These are phyloP conservation scores for Amanita rubescens DNA, from an alignment of 768 basidiomycete genomes.

Conservation along the genomic window DNA sequence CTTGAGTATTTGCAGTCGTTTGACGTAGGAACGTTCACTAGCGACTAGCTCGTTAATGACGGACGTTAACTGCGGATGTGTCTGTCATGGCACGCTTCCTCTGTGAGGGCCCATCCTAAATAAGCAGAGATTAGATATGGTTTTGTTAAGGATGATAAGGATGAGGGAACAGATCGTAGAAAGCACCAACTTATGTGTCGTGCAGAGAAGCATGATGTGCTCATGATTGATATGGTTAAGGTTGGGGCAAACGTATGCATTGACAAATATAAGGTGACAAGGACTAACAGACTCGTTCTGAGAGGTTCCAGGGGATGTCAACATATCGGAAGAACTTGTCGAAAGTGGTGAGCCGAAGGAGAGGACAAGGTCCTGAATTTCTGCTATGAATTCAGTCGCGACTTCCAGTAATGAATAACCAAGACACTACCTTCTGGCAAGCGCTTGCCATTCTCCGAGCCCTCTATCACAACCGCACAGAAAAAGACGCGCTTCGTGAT, in stretches of 20 bases:
- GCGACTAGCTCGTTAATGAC: conserved; percentile 81
- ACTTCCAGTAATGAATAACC: conserved; percentile 5
- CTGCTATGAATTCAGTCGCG: conserved; percentile 28
- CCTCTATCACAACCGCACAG: conserved; percentile 86
- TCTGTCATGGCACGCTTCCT: conserved; percentile 59
- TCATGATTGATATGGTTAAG: neutral
- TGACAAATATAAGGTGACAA: neutral
- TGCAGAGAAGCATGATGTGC: neutral
- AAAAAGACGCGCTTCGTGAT: conserved; percentile 80
- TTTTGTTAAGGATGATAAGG: neutral
- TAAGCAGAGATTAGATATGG: neutral
- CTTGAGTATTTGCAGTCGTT: conserved; percentile 75
- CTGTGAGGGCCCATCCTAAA: conserved; percentile 33
- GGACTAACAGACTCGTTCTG: conserved; percentile 37
- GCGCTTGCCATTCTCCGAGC: conserved; percentile 60
- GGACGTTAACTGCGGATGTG: conserved; percentile 56
- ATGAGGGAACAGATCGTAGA: neutral
- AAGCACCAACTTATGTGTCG: conserved; percentile 5
- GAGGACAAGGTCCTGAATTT: conserved; percentile 71
- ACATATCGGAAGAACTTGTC: conserved; percentile 40
- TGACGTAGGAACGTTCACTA: conserved; percentile 87
- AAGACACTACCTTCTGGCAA: conserved; percentile 52
- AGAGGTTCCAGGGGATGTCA: conserved; percentile 34
- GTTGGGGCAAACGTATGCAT: neutral
- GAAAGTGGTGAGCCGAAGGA: conserved; percentile 66